Evolutionary conservation across 169 alveolate genomes (phyloP).

Genomic region (Cryptosporidium andersoni): DNA sequence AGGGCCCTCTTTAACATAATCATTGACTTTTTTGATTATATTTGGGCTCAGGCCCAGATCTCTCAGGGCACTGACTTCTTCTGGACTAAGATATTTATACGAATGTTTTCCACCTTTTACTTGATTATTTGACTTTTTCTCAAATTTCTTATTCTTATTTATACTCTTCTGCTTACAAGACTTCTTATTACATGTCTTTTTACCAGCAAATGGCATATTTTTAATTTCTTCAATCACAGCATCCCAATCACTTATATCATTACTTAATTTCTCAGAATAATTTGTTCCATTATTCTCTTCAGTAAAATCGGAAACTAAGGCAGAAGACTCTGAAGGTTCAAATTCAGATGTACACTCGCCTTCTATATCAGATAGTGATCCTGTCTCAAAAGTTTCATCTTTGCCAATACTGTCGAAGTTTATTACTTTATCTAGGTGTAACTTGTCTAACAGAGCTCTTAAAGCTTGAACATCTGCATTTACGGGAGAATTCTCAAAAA

Average conservation of each 20-base stretch:
- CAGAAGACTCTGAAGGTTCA: not conserved
- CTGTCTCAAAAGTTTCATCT: not conserved
- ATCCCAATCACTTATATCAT: slow-evolving; percentile 63
- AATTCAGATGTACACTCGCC: not conserved
- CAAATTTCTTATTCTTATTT: not conserved
- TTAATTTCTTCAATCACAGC: slow-evolving; percentile 7
- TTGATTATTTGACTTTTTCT: slow-evolving; percentile 16
- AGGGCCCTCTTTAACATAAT: slow-evolving; percentile 17
- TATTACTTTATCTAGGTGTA: slow-evolving; percentile 24
- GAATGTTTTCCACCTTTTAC: not conserved
- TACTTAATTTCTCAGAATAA: not conserved
- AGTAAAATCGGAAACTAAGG: not conserved
- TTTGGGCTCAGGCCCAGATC: slow-evolving; percentile 38
- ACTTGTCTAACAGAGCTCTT: slow-evolving; percentile 9
- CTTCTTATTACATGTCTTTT: not conserved
- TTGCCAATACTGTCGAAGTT: slow-evolving; percentile 4
- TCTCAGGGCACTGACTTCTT: slow-evolving; percentile 19
- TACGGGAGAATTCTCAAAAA: slow-evolving; percentile 13
- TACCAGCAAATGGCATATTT: slow-evolving; percentile 3
- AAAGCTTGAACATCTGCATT: slow-evolving; percentile 47
- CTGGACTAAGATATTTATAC: not conserved
- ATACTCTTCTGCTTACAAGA: not conserved
- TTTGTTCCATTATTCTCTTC: not conserved
- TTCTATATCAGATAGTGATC: not conserved
- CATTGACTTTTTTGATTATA: slow-evolving; percentile 16